Conservation (phyloP, 768 basidiomycete genomes). For the Podaxis sp. region DNA sequence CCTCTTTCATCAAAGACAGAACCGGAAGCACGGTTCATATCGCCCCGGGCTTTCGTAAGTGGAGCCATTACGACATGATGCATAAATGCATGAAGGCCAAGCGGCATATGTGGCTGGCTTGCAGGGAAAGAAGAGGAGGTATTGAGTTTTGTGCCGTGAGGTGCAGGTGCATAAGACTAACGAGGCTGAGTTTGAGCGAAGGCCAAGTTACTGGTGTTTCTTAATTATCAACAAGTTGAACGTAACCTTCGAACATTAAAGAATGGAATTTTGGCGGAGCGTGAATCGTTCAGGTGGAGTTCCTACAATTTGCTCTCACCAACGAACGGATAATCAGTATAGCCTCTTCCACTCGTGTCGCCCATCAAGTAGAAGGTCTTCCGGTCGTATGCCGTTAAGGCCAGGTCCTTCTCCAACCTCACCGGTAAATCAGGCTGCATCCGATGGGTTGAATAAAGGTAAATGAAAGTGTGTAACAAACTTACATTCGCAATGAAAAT, state of each 20-base stretch:
- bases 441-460: not conserved
- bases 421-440: conserved; percentile 17
- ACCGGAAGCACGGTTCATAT: too few species aligned
- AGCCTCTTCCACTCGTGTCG: conserved; percentile 29
- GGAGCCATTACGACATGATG: too few species aligned
- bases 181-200: too few species aligned
- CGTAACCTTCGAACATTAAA: not conserved
- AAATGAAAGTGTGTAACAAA: not conserved
- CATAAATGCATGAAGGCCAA: too few species aligned
- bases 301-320: not conserved
- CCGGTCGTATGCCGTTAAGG: not conserved
- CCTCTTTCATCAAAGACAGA: too few species aligned
- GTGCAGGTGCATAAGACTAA: too few species aligned
- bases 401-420: conserved; percentile 9
- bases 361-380: not conserved
- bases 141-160: too few species aligned
- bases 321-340: conserved; percentile 11
- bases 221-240: not conserved
- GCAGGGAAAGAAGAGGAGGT: too few species aligned
- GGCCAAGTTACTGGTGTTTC: too few species aligned
- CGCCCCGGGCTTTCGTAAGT: too few species aligned
- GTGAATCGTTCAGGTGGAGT: not conserved
- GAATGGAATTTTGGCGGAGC: not conserved
- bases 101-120: too few species aligned
- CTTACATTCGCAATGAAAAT: conserved; percentile 32